These are phyloP conservation scores for Fusarium caatingaense DNA, from an alignment of 2,329 filamentous ascomycete species.

Conservation along the genomic window DNA sequence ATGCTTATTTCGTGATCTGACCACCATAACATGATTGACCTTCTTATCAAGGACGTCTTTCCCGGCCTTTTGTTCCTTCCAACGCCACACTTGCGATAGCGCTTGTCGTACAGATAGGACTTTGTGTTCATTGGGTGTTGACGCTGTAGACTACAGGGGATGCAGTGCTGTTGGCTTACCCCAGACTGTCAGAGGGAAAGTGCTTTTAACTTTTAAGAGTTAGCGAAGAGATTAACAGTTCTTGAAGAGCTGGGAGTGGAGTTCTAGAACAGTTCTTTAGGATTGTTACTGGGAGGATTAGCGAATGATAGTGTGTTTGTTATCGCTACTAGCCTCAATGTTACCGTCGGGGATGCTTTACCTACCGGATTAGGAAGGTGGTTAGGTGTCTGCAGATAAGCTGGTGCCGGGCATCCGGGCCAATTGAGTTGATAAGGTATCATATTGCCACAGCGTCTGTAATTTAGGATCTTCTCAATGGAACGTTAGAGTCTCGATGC, in stretches of 20 bases:
- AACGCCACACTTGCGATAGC: constrained; percentile 26
- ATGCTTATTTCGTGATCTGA: constrained; percentile 10
- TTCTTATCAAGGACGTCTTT: constrained; percentile 27
- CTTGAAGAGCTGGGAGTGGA: too few species aligned
- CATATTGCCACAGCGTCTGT: neutral
- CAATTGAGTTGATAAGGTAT: constrained; percentile 12
- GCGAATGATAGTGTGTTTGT: neutral
- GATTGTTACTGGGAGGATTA: neutral
- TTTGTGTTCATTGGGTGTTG: neutral
- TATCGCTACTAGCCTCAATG: constrained; percentile 1
- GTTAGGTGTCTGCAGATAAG: constrained; percentile 13
- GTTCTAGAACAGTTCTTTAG: constrained; percentile 30
- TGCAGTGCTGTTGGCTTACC: constrained; percentile 4
- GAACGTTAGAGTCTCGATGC: neutral
- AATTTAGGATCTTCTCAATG: neutral
- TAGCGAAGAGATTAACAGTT: too few species aligned
- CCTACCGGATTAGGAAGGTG: constrained; percentile 24
- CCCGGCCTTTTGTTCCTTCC: constrained; percentile 21
- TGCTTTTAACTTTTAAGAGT: neutral
- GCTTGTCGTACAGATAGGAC: constrained; percentile 16
- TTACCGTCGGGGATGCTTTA: neutral
- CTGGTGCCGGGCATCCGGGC: constrained; percentile 22
- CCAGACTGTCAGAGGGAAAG: constrained; percentile 10
- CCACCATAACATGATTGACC: constrained; percentile 20
- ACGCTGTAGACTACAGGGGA: neutral